Conservation (phyloP, 805 yeast genomes). For the Komagataella kurtzmanii region DNA sequence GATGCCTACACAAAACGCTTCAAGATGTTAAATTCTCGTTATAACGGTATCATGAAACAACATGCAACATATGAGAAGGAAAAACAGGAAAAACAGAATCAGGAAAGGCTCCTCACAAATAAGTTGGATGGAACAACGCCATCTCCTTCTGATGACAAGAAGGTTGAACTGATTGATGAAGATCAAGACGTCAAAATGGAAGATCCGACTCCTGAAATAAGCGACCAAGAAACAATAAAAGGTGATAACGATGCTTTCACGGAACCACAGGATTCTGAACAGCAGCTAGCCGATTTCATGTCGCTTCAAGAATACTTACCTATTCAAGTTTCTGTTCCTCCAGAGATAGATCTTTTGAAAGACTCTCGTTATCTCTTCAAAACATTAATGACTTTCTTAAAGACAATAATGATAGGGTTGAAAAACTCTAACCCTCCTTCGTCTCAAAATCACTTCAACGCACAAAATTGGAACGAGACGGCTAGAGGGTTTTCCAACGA, state of each 20-base stretch:
- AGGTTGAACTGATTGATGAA: slow-evolving; percentile 6
- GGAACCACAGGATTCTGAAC: slow-evolving; percentile 3
- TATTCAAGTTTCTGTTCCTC: slow-evolving; percentile 38
- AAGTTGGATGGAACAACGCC: slow-evolving; percentile 1
- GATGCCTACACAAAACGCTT: slow-evolving; percentile 82
- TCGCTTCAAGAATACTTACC: slow-evolving; percentile 40
- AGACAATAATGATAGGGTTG: slow-evolving; percentile 80
- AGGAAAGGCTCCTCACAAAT: slow-evolving; percentile 1
- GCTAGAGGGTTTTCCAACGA: slow-evolving; percentile 78
- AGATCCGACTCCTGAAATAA: slow-evolving; percentile 2
- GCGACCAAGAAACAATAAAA: slow-evolving; percentile 8
- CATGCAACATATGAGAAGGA: slow-evolving; percentile 40
- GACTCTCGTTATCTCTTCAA: slow-evolving; percentile 83
- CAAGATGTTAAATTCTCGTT: slow-evolving; percentile 58
- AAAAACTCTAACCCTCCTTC: slow-evolving; percentile 86
- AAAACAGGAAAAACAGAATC: slow-evolving; percentile 26
- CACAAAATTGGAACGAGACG: slow-evolving; percentile 66
- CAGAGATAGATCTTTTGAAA: slow-evolving; percentile 56
- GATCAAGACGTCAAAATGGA: slow-evolving; percentile 1
- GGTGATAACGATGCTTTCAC: slow-evolving; percentile 1
- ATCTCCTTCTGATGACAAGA: slow-evolving; percentile 1
- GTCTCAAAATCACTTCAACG: slow-evolving; percentile 30
- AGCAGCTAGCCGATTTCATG: slow-evolving; percentile 18
- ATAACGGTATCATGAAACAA: slow-evolving; percentile 47
- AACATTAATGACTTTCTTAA: slow-evolving; percentile 78